Conservation (phyloP, 257 asterid genomes). For the Cruciata laevipes region DNA sequence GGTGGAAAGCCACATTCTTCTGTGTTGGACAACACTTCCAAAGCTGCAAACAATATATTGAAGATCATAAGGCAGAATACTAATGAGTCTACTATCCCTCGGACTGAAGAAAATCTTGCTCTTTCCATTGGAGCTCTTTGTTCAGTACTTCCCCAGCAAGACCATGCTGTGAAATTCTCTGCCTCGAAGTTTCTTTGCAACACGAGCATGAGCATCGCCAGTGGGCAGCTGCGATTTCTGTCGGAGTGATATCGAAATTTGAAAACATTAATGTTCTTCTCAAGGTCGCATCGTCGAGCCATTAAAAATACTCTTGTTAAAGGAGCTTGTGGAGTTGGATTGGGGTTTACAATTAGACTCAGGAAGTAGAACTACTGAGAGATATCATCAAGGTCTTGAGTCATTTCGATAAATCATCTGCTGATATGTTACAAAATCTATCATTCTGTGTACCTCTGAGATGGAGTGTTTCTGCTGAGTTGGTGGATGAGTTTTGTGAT, state of each 20-base stretch:
- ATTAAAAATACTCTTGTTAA: constrained; percentile 81
- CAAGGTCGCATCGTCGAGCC: constrained; percentile 69
- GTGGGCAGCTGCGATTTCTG: constrained; percentile 95
- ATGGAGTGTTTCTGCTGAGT: constrained; percentile 26
- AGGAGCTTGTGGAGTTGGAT: constrained; percentile 97
- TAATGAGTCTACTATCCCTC: constrained; percentile 57
- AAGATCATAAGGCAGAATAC: constrained; percentile 60
- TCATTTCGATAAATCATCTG: constrained; percentile 54
- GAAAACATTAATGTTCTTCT: constrained; percentile 66
- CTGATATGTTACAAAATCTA: constrained; percentile 43
- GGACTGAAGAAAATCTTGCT: constrained; percentile 80
- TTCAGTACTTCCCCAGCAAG: constrained; percentile 73
- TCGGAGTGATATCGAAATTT: constrained; percentile 78
- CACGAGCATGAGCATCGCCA: constrained; percentile 87
- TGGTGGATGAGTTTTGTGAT: constrained; percentile 29
- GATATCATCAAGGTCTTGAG: constrained; percentile 53
- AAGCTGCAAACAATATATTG: constrained; percentile 70
- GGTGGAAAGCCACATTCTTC: constrained; percentile 50
- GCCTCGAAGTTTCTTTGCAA: constrained; percentile 79
- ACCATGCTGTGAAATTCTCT: constrained; percentile 54
- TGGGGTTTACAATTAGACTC: constrained; percentile 56
- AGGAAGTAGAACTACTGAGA: constrained; percentile 55
- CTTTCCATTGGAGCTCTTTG: constrained; percentile 88
- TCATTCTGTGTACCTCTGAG: constrained; percentile 46
- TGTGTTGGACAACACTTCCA: constrained; percentile 49